Base-by-base conservation (phyloP, 768 basidiomycete species). In the Suillus paluster region DNA sequence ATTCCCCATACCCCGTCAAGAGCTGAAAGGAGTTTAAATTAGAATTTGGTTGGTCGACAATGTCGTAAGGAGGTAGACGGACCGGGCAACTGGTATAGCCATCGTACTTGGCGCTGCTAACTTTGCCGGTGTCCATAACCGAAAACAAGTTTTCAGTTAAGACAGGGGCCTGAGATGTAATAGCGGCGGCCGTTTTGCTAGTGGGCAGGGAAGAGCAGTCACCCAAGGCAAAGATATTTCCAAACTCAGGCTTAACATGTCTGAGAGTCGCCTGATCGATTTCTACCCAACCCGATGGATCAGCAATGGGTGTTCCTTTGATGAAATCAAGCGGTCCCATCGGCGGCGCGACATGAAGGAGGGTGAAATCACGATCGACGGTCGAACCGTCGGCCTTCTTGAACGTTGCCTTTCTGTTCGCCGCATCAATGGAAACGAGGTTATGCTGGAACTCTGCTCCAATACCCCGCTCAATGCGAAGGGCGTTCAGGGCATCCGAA, bases 161-260 rank as follows among this genome's bases (percentile, higher is more conserved):
- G 5, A 99, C 89, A 12, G 97, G 97, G 1, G 92, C 88, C 75
- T 99, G 94, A 0, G 86, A 87, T 3, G 92, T 94, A 69, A 98
- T 91, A 6, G 96, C 97, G 15, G 97, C 96, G 0, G 92, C 94
- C 1, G 97, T 99, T 83, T 97, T 99, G 75, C 92, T 94, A 30
- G 95, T 99, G 9, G 97, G 97, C 33, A 97, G 77, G 39, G 89
- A 92, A 25, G 93, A 91, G 69, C 91, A 92, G 72, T 99, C 97
- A n/a, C 97, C 97, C 12, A 98, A 71, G 9, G 93, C 83, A 75
- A 95, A 98, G 34, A 98, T 84, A 73, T 97, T 98, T 44, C 80
- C 77, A 70, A 81, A 91, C 68, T 87, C 84, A 23, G 88, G 91
- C 63, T 96, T 96, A 60, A 82, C 85, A 70, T 96, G 95, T 68